phyloP scores from a whole-genome alignment of 345 rosid species.

The Salix caprea region DNA sequence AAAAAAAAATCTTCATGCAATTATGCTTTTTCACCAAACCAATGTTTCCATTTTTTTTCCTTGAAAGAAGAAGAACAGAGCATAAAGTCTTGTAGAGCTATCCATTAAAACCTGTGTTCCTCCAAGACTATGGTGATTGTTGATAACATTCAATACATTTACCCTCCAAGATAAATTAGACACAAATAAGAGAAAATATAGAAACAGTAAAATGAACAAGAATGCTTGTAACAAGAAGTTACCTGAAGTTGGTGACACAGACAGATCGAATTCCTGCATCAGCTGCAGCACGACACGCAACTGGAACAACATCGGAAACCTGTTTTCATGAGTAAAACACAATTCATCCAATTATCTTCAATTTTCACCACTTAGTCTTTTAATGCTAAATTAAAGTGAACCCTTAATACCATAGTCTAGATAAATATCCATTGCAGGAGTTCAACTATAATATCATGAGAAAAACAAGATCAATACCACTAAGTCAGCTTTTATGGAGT shows the following conservation, averaged over 20 bases:
- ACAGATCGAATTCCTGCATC: slow-evolving; percentile 98
- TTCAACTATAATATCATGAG: too few relatives aligned
- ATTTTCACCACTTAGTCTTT: too few relatives aligned
- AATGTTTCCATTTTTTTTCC: slow-evolving; percentile 28
- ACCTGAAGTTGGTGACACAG: slow-evolving; percentile 98
- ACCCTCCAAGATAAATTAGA: not conserved
- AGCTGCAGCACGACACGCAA: slow-evolving; percentile 97
- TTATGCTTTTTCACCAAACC: slow-evolving; percentile 2
- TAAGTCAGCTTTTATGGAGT: too few relatives aligned
- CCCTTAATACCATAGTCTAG: too few relatives aligned
- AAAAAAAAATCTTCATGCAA: too few relatives aligned
- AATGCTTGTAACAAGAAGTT: slow-evolving; percentile 7
- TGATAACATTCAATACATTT: not conserved
- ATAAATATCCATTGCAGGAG: too few relatives aligned
- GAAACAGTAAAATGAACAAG: slow-evolving; percentile 2
- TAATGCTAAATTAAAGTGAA: too few relatives aligned
- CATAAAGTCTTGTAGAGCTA: too few relatives aligned
- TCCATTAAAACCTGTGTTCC: not conserved
- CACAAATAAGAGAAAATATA: not conserved
- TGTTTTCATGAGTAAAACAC: too few relatives aligned
- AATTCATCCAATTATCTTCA: too few relatives aligned
- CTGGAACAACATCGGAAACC: slow-evolving; percentile 88
- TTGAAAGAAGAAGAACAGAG: too few relatives aligned
- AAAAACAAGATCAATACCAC: too few relatives aligned
- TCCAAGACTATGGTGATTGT: not conserved